Conservation (phyloP, 768 basidiomycete genomes). For the Mycena epipterygia region DNA sequence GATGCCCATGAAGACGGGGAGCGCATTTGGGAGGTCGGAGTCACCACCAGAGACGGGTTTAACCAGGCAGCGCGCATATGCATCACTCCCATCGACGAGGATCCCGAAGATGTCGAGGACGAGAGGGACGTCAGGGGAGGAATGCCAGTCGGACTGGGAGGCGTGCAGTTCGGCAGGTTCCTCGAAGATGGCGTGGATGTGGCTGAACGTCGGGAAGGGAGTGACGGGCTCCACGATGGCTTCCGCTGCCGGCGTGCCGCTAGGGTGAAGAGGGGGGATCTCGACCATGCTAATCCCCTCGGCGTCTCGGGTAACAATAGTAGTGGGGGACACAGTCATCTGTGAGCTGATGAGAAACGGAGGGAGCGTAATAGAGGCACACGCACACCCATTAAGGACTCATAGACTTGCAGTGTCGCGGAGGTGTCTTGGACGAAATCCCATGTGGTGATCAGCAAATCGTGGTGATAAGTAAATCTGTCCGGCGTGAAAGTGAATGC, state of each 20-base stretch:
- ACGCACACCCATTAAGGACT: not conserved
- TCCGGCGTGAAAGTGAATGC: slow-evolving; percentile 7
- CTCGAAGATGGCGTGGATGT: slow-evolving; percentile 15
- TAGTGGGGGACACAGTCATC: slow-evolving; percentile 17
- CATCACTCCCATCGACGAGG: not conserved
- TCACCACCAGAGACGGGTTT: slow-evolving; percentile 7
- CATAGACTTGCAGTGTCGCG: slow-evolving; percentile 20
- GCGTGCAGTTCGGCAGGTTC: not conserved
- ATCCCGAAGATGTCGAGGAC: slow-evolving; percentile 26
- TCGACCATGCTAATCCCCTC: slow-evolving; percentile 18
- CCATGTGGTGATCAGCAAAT: slow-evolving; percentile 20
- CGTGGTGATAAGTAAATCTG: slow-evolving; percentile 20
- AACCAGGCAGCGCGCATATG: slow-evolving; percentile 21
- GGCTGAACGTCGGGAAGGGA: slow-evolving; percentile 16
- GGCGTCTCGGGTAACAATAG: slow-evolving; percentile 7
- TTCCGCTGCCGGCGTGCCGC: slow-evolving; percentile 15
- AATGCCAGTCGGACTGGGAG: slow-evolving; percentile 24
- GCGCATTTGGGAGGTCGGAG: slow-evolving; percentile 18
- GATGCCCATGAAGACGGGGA: slow-evolving; percentile 29
- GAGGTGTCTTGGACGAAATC: slow-evolving; percentile 20
- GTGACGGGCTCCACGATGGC: slow-evolving; percentile 15
- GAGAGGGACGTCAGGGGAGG: slow-evolving; percentile 1
- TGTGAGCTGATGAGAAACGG: not conserved
- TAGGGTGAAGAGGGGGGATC: slow-evolving; percentile 21
- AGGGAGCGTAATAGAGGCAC: not conserved